Evolutionary conservation across 2,329 filamentous ascomycete species (phyloP).

Genomic region (Neofusicoccum ribis): DNA sequence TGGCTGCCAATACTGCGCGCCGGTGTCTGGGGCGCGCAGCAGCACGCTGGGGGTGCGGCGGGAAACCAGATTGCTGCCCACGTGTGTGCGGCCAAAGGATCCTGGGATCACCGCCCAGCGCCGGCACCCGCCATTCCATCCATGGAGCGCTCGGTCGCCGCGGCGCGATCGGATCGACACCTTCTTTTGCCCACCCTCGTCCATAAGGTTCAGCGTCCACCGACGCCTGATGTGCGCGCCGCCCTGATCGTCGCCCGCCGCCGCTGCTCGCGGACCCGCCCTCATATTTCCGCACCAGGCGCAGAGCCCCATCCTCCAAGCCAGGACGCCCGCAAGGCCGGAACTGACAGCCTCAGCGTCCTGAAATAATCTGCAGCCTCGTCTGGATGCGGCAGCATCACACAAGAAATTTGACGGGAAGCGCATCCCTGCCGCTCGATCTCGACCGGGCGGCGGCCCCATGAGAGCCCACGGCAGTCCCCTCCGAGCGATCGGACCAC

Average conservation of each 20-base stretch:
- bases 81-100: not conserved
- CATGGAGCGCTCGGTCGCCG: conserved; percentile 1
- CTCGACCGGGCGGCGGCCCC: conserved; percentile 12
- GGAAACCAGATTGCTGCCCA: conserved; percentile 10
- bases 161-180: conserved; percentile 15
- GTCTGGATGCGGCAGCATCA: conserved; percentile 11
- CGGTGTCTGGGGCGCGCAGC: not conserved
- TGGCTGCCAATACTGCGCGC: not conserved
- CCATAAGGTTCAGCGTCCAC: not conserved
- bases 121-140: not conserved
- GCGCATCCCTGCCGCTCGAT: conserved; percentile 2
- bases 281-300: not conserved
- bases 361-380: conserved; percentile 7
- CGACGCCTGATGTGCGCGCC: not conserved
- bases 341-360: too few species aligned
- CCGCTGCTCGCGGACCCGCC: not conserved
- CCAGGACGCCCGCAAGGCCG: not conserved
- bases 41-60: not conserved
- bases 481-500: conserved; percentile 2
- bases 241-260: not conserved
- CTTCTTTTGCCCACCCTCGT: not conserved
- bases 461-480: conserved; percentile 4
- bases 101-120: conserved; percentile 10
- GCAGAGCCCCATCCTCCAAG: not conserved
- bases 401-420: conserved; percentile 3